Percentiles rank a stretch among this genome's conserved stretches.
phyloP scores from a whole-genome alignment of 2,329 filamentous ascomycete genomes.

The Didymella keratinophila region DNA sequence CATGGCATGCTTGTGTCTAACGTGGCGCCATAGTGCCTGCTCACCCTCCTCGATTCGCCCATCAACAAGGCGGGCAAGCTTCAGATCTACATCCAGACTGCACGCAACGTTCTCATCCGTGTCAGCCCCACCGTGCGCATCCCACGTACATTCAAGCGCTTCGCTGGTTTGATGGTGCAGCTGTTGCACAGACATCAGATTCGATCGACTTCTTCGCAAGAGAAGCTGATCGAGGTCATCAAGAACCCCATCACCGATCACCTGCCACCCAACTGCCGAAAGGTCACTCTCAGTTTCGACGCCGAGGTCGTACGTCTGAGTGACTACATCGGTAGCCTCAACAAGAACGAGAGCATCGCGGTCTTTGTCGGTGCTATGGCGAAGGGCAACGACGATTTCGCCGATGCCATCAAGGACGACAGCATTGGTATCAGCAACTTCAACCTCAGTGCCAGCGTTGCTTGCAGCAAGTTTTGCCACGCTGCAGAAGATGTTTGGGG shows the following conservation, averaged over 20 bases:
- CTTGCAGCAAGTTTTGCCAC: conserved; percentile 99
- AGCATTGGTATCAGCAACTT: conserved; percentile 99
- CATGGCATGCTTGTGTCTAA: conserved; percentile 28
- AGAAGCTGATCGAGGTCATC: conserved; percentile 97
- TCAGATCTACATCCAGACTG: conserved; percentile 98
- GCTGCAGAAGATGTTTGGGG: conserved; percentile 96
- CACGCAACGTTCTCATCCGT: conserved; percentile 96
- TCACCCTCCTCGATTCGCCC: conserved; percentile 95
- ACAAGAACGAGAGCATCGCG: conserved; percentile 88
- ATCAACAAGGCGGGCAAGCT: conserved; percentile 98
- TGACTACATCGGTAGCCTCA: conserved; percentile 84
- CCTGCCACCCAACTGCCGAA: conserved; percentile 94
- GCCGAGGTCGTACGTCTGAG: conserved; percentile 84
- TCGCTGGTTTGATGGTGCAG: conserved; percentile 98
- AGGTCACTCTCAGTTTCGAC: conserved; percentile 96
- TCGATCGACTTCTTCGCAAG: conserved; percentile 93
- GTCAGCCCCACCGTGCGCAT: conserved; percentile 98
- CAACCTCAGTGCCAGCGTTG: conserved; percentile 95
- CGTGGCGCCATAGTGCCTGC: conserved; percentile 74
- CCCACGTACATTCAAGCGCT: conserved; percentile 97
- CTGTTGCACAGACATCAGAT: conserved; percentile 95
- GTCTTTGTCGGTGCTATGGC: conserved; percentile 99
- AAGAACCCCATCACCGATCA: conserved; percentile 98
- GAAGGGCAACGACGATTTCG: conserved; percentile 94
- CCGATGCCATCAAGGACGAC: conserved; percentile 92